Conservation (phyloP, 192 early-diverging fungal genomes). For the Mortierella antarctica region DNA sequence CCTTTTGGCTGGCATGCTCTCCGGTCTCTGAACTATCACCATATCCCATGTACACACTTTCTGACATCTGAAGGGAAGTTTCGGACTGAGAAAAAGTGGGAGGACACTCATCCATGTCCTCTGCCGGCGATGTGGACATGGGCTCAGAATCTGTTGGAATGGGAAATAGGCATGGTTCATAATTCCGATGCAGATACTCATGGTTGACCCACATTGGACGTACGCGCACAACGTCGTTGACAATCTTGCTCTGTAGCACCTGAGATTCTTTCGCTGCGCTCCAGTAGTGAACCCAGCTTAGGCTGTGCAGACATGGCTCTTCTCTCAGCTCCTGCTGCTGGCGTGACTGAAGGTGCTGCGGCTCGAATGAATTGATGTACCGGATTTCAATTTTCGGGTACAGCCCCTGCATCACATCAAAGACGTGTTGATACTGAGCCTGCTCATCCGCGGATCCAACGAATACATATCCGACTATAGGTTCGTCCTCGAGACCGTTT, state of each 20-base stretch:
- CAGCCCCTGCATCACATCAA: slow-evolving; percentile 22
- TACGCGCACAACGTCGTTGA: slow-evolving; percentile 43
- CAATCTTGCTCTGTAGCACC: slow-evolving; percentile 47
- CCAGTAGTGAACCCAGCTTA: slow-evolving; percentile 53
- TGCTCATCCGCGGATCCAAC: slow-evolving; percentile 45
- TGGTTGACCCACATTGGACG: slow-evolving; percentile 50
- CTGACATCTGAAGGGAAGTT: no score
- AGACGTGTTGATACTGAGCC: slow-evolving; percentile 39
- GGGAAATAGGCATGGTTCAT: slow-evolving; percentile 10
- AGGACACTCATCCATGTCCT: not conserved
- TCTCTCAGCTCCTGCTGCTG: slow-evolving; percentile 39
- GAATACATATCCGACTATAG: slow-evolving; percentile 40
- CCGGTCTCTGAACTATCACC: not conserved
- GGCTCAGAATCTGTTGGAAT: not conserved
- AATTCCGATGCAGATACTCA: slow-evolving; percentile 41
- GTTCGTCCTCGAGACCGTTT: not conserved
- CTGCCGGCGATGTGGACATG: not conserved
- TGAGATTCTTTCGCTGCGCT: slow-evolving; percentile 51
- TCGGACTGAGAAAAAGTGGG: not conserved
- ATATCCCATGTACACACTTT: slow-evolving; percentile 9
- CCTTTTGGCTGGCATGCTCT: not conserved
- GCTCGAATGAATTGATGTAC: slow-evolving; percentile 51
- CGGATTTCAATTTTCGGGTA: slow-evolving; percentile 43
- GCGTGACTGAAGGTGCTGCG: slow-evolving; percentile 34
- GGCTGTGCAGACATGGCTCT: slow-evolving; percentile 31